phyloP scores from a whole-genome alignment of 1,139 yeast genomes.

The Saccharomycopsis phalli region DNA sequence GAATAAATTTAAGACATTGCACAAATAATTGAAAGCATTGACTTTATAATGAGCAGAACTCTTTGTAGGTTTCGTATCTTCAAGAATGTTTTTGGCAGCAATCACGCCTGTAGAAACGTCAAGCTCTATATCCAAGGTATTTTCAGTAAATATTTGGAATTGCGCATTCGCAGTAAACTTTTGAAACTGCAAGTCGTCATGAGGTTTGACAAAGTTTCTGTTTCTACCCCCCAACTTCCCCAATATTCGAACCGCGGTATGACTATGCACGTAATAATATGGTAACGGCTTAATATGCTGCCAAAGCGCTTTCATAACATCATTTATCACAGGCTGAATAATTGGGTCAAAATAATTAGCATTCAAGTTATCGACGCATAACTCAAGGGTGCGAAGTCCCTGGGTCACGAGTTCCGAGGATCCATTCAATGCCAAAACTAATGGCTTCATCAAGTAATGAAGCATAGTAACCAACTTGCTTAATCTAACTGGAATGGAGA shows the following conservation, averaged over 20 bases:
- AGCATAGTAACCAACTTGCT: slow-evolving; percentile 92
- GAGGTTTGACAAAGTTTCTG: slow-evolving; percentile 73
- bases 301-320: slow-evolving; percentile 91
- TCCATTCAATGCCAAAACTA: slow-evolving; percentile 85
- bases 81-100: slow-evolving; percentile 59
- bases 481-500: slow-evolving; percentile 91
- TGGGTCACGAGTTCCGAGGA: slow-evolving; percentile 89
- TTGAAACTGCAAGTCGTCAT: slow-evolving; percentile 58
- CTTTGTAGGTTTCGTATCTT: slow-evolving; percentile 29
- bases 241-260: slow-evolving; percentile 83
- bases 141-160: slow-evolving; percentile 42
- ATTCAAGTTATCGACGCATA: slow-evolving; percentile 92
- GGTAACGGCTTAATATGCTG: slow-evolving; percentile 87
- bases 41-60: slow-evolving; percentile 41
- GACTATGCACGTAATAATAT: slow-evolving; percentile 82
- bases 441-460: slow-evolving; percentile 79
- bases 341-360: slow-evolving; percentile 97
- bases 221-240: slow-evolving; percentile 97
- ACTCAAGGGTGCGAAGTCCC: slow-evolving; percentile 87
- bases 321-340: slow-evolving; percentile 91
- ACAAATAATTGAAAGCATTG: slow-evolving; percentile 56
- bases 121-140: slow-evolving; percentile 38
- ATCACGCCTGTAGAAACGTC: slow-evolving; percentile 78
- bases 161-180: slow-evolving; percentile 59
- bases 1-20: slow-evolving; percentile 50